phyloP scores from a whole-genome alignment of 2,329 filamentous ascomycete genomes.

The Spiromastix sp. region DNA sequence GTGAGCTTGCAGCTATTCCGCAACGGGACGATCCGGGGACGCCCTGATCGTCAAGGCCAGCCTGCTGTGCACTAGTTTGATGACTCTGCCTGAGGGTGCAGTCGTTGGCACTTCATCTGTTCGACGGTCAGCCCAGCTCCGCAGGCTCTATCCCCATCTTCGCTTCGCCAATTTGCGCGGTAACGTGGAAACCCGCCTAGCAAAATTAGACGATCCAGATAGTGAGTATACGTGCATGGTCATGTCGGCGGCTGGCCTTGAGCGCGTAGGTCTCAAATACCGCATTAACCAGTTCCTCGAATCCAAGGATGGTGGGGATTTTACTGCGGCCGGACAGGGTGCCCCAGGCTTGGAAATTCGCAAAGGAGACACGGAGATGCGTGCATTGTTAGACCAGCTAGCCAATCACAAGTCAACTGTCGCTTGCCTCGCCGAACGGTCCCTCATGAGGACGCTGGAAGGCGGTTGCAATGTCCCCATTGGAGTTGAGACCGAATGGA shows the following conservation, averaged over 20 bases:
- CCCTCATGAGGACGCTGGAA: slow-evolving; percentile 70
- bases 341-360: slow-evolving; percentile 71
- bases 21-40: slow-evolving; percentile 65
- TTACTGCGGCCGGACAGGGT: slow-evolving; percentile 84
- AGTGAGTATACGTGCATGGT: slow-evolving; percentile 65
- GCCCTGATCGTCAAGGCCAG: slow-evolving; percentile 39
- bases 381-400: slow-evolving; percentile 47
- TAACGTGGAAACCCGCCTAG: slow-evolving; percentile 70
- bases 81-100: slow-evolving; percentile 60
- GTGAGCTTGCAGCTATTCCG: slow-evolving; percentile 61
- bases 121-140: slow-evolving; percentile 70
- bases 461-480: slow-evolving; percentile 87
- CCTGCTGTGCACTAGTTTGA: slow-evolving; percentile 49
- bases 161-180: slow-evolving; percentile 69
- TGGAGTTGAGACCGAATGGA: slow-evolving; percentile 46
- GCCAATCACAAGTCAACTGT: slow-evolving; percentile 52
- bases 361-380: slow-evolving; percentile 51
- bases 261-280: slow-evolving; percentile 56
- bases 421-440: slow-evolving; percentile 63
- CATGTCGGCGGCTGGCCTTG: slow-evolving; percentile 72
- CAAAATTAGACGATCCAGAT: slow-evolving; percentile 70
- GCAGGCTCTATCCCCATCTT: slow-evolving; percentile 61
- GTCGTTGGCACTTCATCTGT: slow-evolving; percentile 83
- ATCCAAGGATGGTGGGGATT: slow-evolving; percentile 52
- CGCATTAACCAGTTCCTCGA: slow-evolving; percentile 69